Conservation (phyloP, 1,284 basidiomycete species). For the Trichosporon faecale region DNA sequence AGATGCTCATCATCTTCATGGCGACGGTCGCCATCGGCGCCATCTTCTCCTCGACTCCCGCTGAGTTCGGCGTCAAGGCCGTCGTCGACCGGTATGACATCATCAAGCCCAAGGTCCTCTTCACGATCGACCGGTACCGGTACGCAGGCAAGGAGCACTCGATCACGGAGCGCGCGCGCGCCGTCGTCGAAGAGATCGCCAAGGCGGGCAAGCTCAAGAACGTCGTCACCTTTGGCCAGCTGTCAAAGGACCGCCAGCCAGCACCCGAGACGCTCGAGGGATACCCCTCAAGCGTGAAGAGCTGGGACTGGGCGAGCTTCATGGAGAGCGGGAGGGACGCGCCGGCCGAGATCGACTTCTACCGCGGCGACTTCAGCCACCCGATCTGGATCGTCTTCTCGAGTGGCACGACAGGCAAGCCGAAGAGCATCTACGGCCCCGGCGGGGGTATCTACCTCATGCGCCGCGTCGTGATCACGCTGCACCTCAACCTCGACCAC, state of each 20-base stretch:
- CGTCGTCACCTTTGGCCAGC: constrained; percentile 39
- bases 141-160: constrained; percentile 42
- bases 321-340: constrained; percentile 23
- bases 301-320: constrained; percentile 20
- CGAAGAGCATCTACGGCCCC: constrained; percentile 48
- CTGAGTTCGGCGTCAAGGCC: constrained; percentile 33
- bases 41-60: constrained; percentile 31
- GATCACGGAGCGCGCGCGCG: constrained; percentile 30
- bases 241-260: constrained; percentile 31
- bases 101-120: constrained; percentile 48
- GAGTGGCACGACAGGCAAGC: constrained; percentile 50
- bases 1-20: constrained; percentile 26
- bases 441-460: constrained; percentile 33
- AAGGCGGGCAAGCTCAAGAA: constrained; percentile 33
- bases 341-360: constrained; percentile 32
- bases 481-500: constrained; percentile 27
- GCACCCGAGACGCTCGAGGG: constrained; percentile 16
- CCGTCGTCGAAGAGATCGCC: constrained; percentile 24
- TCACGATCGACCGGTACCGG: constrained; percentile 46
- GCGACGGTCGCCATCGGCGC: constrained; percentile 27
- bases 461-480: constrained; percentile 23
- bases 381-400: constrained; percentile 46
- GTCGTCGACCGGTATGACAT: constrained; percentile 31
- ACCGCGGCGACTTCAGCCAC: constrained; percentile 29
- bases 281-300: constrained; percentile 14